phyloP scores from a whole-genome alignment of 768 basidiomycete genomes.

The Pleurotus giganteus region DNA sequence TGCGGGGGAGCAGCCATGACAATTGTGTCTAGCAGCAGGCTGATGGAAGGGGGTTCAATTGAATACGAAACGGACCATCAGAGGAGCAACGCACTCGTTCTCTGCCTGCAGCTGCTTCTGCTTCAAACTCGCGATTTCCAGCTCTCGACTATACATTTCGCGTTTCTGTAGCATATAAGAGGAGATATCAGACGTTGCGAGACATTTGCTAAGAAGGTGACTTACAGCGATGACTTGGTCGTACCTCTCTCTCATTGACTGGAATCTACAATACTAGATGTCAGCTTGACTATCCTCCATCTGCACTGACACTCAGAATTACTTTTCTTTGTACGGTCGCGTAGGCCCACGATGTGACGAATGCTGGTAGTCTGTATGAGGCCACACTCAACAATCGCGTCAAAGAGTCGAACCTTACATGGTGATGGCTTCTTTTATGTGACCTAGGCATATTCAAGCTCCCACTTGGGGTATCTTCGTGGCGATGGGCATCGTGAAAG shows the following conservation, averaged over 20 bases:
- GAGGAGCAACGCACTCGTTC: conserved; percentile 39
- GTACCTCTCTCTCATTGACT: conserved; percentile 42
- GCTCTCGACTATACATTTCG: conserved; percentile 34
- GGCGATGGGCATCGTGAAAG: not conserved
- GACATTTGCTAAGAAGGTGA: conserved; percentile 2
- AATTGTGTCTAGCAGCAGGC: conserved; percentile 4
- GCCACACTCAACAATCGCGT: not conserved
- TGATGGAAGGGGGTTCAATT: not conserved
- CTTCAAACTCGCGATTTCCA: conserved; percentile 37
- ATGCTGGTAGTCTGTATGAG: too few relatives aligned
- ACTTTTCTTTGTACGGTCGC: conserved; percentile 30
- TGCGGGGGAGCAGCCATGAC: not conserved
- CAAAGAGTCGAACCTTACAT: conserved; percentile 3
- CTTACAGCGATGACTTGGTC: conserved; percentile 41
- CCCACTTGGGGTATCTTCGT: not conserved
- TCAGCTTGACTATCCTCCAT: not conserved
- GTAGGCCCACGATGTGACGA: conserved; percentile 3
- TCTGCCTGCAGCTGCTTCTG: conserved; percentile 46
- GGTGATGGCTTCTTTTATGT: conserved; percentile 1
- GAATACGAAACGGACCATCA: not conserved
- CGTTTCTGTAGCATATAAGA: conserved; percentile 32
- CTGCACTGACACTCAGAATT: not conserved
- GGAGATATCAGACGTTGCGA: not conserved
- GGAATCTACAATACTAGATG: conserved; percentile 34
- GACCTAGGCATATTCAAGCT: not conserved